These are phyloP conservation scores for Kwoniella sp. DNA, from an alignment of 768 basidiomycete species.

Conservation along the genomic window DNA sequence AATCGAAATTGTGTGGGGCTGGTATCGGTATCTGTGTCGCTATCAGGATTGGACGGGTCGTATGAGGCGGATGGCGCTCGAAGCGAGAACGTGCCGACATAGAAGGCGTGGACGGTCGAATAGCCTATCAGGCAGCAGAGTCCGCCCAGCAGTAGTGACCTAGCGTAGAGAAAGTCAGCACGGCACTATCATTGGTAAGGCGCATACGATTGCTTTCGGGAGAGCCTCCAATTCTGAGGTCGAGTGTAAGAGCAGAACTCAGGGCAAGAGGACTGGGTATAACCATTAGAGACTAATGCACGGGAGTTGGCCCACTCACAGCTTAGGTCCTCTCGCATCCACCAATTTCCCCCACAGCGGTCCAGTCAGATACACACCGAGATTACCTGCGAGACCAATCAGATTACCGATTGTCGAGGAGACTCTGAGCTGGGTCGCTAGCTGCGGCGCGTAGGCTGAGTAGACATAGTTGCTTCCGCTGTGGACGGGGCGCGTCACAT, in stretches of 20 bases:
- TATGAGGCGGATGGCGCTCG: slow-evolving; percentile 39
- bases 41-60: not conserved
- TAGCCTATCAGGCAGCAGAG: slow-evolving; percentile 72
- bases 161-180: slow-evolving; percentile 25
- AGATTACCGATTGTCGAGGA: slow-evolving; percentile 80
- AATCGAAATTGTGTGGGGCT: slow-evolving; percentile 54
- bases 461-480: slow-evolving; percentile 33
- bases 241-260: no score
- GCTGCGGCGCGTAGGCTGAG: slow-evolving; percentile 81
- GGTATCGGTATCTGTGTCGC: not conserved
- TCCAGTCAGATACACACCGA: slow-evolving; percentile 75
- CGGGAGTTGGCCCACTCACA: slow-evolving; percentile 44
- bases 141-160: slow-evolving; percentile 66
- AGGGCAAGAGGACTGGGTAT: no score
- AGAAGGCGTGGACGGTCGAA: slow-evolving; percentile 70
- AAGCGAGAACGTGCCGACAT: slow-evolving; percentile 61
- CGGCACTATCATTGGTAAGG: no score
- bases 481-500: not conserved
- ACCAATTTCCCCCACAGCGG: slow-evolving; percentile 79
- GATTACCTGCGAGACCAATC: slow-evolving; percentile 63
- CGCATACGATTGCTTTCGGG: no score
- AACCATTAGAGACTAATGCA: no score
- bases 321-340: slow-evolving; percentile 70
- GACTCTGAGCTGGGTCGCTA: slow-evolving; percentile 73
- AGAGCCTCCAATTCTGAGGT: not conserved